Evolutionary conservation across 2,329 filamentous ascomycete species (phyloP), one percentile per base, ranked within the genome.

Genomic region (Claviceps lovelessii): DNA sequence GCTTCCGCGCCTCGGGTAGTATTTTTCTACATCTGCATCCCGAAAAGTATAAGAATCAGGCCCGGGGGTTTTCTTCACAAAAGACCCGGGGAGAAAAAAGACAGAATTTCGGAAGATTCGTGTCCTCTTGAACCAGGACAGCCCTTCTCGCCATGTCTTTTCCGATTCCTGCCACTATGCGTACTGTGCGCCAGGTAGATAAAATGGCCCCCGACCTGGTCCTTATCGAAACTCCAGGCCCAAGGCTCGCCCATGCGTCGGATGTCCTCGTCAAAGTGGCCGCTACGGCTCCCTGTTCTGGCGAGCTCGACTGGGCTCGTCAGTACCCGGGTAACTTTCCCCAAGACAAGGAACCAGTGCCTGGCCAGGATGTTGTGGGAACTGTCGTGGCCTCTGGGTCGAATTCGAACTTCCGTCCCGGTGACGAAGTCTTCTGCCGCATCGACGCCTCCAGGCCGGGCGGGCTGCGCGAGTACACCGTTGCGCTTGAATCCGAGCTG

Each of bases 341-440:
- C 1, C 39, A 59, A 2, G 56, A 58, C 41, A 60, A 61, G 35
- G 59, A 64, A 49, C 63, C 63, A n/a, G 62, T 69, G 11, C 66
- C 67, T 4, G 63, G 70, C 56, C 68, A 69, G 39, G 72, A 74
- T 58, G 59, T 70, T 33, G 62, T 69, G 5, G 71, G 71, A 4
- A 63, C 64, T n/a, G 66, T 74, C n/a, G 64, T 68, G 19, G 56
- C 60, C 2, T 61, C 66, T 1, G 63, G 67, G 5, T 49, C 53
- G 31, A 61, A 61, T n/a, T 56, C 57, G 15, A 56, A 60, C n/a
- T 73, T 73, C 58, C 60, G 62, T 13, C 52, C 61, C 1, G 71
- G 69, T 4, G 64, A 68, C 51, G 62, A 68, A 53, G 65, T 72
- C 23, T 71, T 64, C 55, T 67, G 61, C 33, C 65, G 67, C 42